These are phyloP conservation scores for Pittosporum tobira DNA, from an alignment of 129 eudicot species.

Conservation along the genomic window DNA sequence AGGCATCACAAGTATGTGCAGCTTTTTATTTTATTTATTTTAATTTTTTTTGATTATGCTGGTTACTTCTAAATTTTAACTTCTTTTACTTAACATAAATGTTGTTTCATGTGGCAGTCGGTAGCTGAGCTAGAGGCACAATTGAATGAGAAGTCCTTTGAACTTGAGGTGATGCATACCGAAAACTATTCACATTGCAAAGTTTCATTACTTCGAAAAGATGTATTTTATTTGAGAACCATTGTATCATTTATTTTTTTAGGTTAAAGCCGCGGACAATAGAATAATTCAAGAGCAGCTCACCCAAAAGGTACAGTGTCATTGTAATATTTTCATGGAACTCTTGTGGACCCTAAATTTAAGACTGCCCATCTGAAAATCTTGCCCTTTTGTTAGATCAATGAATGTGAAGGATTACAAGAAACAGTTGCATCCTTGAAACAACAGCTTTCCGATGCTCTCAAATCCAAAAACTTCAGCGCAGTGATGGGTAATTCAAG, in stretches of 20 bases:
- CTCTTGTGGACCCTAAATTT: slow-evolving; percentile 5
- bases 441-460: slow-evolving; percentile 58
- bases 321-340: neutral
- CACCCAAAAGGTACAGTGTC: slow-evolving; percentile 53
- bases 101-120: slow-evolving; percentile 39
- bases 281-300: slow-evolving; percentile 92
- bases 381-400: slow-evolving; percentile 35
- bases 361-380: neutral
- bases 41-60: slow-evolving; percentile 1
- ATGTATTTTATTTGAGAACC: slow-evolving; percentile 6
- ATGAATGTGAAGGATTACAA: slow-evolving; percentile 65
- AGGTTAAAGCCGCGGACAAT: slow-evolving; percentile 90
- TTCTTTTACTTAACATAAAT: slow-evolving; percentile 12
- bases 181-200: neutral
- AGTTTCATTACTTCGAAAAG: neutral
- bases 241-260: slow-evolving; percentile 13
- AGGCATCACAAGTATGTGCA: slow-evolving; percentile 49
- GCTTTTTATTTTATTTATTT: too few relatives aligned
- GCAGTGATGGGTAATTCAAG: slow-evolving; percentile 21
- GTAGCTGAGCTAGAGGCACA: slow-evolving; percentile 66
- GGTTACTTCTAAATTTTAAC: neutral
- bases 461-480: slow-evolving; percentile 24
- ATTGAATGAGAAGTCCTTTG: slow-evolving; percentile 84
- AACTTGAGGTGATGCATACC: slow-evolving; percentile 66
- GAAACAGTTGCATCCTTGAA: slow-evolving; percentile 56